Evolutionary conservation across 352 stramenopile species (phyloP).

Genomic region (Phytophthora lateralis): DNA sequence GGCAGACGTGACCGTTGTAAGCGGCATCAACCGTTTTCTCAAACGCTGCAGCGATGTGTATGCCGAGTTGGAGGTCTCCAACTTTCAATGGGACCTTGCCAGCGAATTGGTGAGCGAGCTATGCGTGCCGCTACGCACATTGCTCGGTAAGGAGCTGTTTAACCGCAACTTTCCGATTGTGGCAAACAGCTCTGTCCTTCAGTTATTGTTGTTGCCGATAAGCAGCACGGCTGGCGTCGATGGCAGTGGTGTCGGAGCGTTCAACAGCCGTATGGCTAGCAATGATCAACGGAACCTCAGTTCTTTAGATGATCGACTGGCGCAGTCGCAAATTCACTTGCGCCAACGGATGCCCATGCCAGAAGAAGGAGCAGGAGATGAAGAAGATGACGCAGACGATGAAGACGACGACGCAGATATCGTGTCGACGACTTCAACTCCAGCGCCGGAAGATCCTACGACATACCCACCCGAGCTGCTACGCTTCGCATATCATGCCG

Average conservation of each 20-base stretch:
- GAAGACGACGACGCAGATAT: slow-evolving; percentile 14
- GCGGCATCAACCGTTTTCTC: slow-evolving; percentile 64
- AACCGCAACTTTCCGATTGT: slow-evolving; percentile 61
- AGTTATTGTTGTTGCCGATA: slow-evolving; percentile 67
- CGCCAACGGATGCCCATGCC: slow-evolving; percentile 10
- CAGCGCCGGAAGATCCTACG: slow-evolving; percentile 12
- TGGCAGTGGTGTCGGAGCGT: slow-evolving; percentile 8
- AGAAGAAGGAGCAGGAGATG: slow-evolving; percentile 7
- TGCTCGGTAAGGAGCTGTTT: slow-evolving; percentile 65
- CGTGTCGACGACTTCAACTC: slow-evolving; percentile 7
- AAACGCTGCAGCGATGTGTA: slow-evolving; percentile 73
- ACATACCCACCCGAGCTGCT: slow-evolving; percentile 52
- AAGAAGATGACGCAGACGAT: slow-evolving; percentile 24
- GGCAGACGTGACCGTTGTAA: slow-evolving; percentile 44
- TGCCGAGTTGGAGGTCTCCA: slow-evolving; percentile 72
- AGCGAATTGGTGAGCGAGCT: slow-evolving; percentile 76
- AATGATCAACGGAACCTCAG: slow-evolving; percentile 37
- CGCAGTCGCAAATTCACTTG: slow-evolving; percentile 27
- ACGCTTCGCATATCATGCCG: slow-evolving; percentile 57
- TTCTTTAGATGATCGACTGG: slow-evolving; percentile 38
- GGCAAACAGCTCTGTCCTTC: slow-evolving; percentile 61
- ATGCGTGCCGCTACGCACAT: slow-evolving; percentile 56
- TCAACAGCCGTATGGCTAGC: slow-evolving; percentile 9
- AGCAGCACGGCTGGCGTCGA: slow-evolving; percentile 20
- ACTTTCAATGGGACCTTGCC: slow-evolving; percentile 81